Evolutionary conservation across 768 basidiomycete species (phyloP).

Genomic region (Dioszegia hungarica): DNA sequence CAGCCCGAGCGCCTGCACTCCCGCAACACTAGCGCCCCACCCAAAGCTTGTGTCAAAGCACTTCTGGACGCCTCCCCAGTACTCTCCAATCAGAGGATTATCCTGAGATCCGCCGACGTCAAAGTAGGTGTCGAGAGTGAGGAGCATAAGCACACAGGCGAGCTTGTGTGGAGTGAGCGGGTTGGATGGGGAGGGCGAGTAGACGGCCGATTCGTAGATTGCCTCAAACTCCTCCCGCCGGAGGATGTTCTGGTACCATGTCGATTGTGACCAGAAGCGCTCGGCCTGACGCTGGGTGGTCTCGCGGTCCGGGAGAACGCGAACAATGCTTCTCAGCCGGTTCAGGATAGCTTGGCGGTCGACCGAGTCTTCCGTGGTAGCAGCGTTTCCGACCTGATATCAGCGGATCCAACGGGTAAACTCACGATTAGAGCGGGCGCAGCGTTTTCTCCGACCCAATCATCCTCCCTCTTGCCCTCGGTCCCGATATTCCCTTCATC

Average conservation of each 20-base stretch:
- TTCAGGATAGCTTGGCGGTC: conserved; percentile 29
- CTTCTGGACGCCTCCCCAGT: conserved; percentile 35
- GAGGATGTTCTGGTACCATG: conserved; percentile 37
- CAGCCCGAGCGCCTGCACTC: conserved; percentile 39
- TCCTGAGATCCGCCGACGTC: conserved; percentile 29
- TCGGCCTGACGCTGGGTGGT: conserved; percentile 18
- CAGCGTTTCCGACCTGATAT: conserved; percentile 20
- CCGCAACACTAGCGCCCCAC: conserved; percentile 34
- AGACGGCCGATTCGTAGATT: conserved; percentile 38
- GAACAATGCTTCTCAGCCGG: conserved; percentile 25
- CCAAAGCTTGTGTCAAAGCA: conserved; percentile 44
- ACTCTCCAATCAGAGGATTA: conserved; percentile 23
- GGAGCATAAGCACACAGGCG: conserved; percentile 36
- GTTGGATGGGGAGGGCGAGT: conserved; percentile 35
- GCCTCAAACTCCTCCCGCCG: conserved; percentile 30
- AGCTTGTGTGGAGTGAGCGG: conserved; percentile 42
- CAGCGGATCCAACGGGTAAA: not conserved
- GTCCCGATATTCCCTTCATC: conserved; percentile 27
- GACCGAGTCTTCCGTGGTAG: conserved; percentile 8
- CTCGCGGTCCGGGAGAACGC: conserved; percentile 30
- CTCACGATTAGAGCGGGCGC: conserved; percentile 40
- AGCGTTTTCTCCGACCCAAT: conserved; percentile 43
- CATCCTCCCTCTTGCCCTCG: conserved; percentile 34
- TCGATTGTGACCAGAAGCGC: conserved; percentile 23
- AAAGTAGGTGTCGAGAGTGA: conserved; percentile 34